Conservation (phyloP, 169 alveolate genomes). For the Besnoitia besnoiti region DNA sequence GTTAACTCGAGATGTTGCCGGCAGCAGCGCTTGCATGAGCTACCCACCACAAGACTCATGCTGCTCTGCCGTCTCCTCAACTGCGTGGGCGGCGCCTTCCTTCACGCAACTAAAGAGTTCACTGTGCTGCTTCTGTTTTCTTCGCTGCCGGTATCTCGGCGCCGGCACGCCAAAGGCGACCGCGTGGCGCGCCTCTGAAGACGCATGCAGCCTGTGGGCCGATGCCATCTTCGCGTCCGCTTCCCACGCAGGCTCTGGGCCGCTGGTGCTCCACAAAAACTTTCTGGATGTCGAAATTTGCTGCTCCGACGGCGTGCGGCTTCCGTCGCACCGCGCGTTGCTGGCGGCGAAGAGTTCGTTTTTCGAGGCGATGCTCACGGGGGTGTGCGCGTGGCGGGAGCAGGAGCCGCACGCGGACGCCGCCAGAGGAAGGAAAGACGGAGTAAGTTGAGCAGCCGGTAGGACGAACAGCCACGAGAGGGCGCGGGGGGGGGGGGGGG, state of each 20-base stretch:
- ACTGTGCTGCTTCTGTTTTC: conserved; percentile 12
- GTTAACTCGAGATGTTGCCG: too few species aligned
- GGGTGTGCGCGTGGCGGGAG: conserved; percentile 54
- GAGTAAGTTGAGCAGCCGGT: too few species aligned
- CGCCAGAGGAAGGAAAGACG: not conserved
- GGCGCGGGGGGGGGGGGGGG: not conserved
- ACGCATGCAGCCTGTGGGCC: not conserved
- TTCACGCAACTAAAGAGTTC: too few species aligned
- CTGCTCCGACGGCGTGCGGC: conserved; percentile 61
- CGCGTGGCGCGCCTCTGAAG: not conserved
- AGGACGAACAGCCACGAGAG: not conserved
- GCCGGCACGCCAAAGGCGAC: not conserved
- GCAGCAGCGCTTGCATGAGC: too few species aligned
- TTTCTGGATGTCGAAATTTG: conserved; percentile 58
- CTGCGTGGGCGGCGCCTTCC: too few species aligned
- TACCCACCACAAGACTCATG: too few species aligned
- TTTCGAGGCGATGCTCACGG: conserved; percentile 66
- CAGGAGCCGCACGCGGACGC: conserved; percentile 2
- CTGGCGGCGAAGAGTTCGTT: conserved; percentile 63
- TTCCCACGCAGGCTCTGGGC: not conserved
- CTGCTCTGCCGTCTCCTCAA: too few species aligned
- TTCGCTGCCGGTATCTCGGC: not conserved
- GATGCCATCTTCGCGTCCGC: not conserved
- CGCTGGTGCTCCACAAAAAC: conserved; percentile 31
- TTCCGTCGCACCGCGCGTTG: conserved; percentile 62